Conservation (phyloP, 148 eudicot species). For the Vaccinium vitisidaea region DNA sequence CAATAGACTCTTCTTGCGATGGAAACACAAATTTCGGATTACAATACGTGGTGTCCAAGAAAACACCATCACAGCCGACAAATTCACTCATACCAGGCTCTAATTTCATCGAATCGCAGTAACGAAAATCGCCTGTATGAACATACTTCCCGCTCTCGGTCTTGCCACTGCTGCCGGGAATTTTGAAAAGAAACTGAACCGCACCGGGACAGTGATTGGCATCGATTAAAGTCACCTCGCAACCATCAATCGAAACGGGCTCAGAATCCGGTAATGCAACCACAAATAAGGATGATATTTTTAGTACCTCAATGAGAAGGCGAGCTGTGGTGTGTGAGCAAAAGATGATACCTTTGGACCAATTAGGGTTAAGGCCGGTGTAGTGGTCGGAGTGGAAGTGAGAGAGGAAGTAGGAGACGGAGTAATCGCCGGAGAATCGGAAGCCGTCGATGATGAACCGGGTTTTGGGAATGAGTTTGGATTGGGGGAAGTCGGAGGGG, state of each 20-base stretch:
- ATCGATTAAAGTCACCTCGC: slow-evolving; percentile 66
- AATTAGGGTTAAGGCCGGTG: slow-evolving; percentile 59
- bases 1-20: slow-evolving; percentile 80
- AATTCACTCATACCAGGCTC: slow-evolving; percentile 45
- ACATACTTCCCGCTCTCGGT: slow-evolving; percentile 70
- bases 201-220: slow-evolving; percentile 99
- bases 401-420: slow-evolving; percentile 81
- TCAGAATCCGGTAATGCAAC: slow-evolving; percentile 37
- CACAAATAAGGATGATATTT: slow-evolving; percentile 34
- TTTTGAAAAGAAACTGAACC: slow-evolving; percentile 74
- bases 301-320: slow-evolving; percentile 50
- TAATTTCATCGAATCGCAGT: slow-evolving; percentile 50
- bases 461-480: slow-evolving; percentile 79
- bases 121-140: slow-evolving; percentile 97
- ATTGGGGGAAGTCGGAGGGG: slow-evolving; percentile 58
- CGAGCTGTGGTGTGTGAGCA: slow-evolving; percentile 66
- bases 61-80: slow-evolving; percentile 80
- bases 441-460: slow-evolving; percentile 86
- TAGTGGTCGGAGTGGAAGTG: slow-evolving; percentile 99
- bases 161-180: slow-evolving; percentile 39
- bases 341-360: slow-evolving; percentile 73
- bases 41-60: slow-evolving; percentile 92
- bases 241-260: slow-evolving; percentile 54
- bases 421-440: slow-evolving; percentile 58
- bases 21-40: slow-evolving; percentile 86